A percentile compares a stretch with the other conserved stretches of the same genome.
Conservation (phyloP, 2,329 filamentous ascomycete species). For the Aspergillus carbonarius region DNA sequence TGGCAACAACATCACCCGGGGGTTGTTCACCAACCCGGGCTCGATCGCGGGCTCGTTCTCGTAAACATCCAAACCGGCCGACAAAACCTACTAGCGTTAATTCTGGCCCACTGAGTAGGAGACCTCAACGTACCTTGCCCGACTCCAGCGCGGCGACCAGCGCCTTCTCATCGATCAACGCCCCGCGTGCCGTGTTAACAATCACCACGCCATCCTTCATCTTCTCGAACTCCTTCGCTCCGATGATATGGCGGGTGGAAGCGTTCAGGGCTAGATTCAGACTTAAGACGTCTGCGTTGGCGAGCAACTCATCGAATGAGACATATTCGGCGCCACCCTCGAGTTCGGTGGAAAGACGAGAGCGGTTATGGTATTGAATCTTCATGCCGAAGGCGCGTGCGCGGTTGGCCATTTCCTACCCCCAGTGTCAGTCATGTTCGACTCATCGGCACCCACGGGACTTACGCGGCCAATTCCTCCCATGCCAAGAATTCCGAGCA, state of each 20-base stretch:
- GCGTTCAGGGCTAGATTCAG: slow-evolving; percentile 47
- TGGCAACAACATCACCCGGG: slow-evolving; percentile 54
- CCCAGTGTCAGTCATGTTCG: not conserved
- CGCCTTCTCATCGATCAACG: slow-evolving; percentile 48
- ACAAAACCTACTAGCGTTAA: slow-evolving; percentile 33
- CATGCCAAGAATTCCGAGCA: slow-evolving; percentile 50
- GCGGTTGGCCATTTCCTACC: slow-evolving; percentile 46
- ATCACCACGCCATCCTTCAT: slow-evolving; percentile 48
- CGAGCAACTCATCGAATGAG: slow-evolving; percentile 47
- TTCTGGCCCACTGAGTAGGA: not conserved
- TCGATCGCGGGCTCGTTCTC: slow-evolving; percentile 50
- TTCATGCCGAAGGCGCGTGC: slow-evolving; percentile 49
- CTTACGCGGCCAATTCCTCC: slow-evolving; percentile 49
- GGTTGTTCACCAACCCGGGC: slow-evolving; percentile 47
- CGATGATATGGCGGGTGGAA: slow-evolving; percentile 49
- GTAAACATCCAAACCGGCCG: slow-evolving; percentile 49
- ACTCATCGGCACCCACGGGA: not conserved
- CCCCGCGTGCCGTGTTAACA: slow-evolving; percentile 47
- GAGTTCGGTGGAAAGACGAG: slow-evolving; percentile 40
- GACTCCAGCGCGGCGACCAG: slow-evolving; percentile 46
- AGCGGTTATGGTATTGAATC: slow-evolving; percentile 50
- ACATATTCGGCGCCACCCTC: slow-evolving; percentile 46
- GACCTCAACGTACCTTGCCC: slow-evolving; percentile 38
- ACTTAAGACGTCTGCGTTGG: slow-evolving; percentile 47
- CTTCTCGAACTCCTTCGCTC: slow-evolving; percentile 44